Base-by-base conservation (phyloP, 106 monocot species). In the Apostasia ramifera region DNA sequence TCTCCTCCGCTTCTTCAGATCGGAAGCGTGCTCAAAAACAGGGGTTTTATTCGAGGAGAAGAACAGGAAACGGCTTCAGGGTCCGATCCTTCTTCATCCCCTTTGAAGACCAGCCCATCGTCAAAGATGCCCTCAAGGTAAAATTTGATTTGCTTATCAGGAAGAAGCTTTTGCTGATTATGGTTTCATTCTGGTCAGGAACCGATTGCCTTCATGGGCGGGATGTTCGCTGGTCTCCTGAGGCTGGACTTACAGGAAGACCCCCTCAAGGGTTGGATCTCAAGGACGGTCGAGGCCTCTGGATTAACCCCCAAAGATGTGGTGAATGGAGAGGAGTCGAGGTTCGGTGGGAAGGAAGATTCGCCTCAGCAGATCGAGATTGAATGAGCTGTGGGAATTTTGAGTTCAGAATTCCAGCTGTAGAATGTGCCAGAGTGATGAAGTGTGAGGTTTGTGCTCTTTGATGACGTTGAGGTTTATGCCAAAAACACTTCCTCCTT, bases 241-340 rank as follows among this genome's bases (percentile, higher is more conserved):
- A 83, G 91, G 82, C 84, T 95, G 44, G 88, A 95, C 77, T 70
- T 95, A 80, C 91, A 88, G 63, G 95, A 95, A 63, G 95, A 91
- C 15, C 95, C 95, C 0, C 86, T 95, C 7, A 91, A 73, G 75
- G 95, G 91, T 2, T 95, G 95, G 95, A 74, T 95, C 5, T 11
- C 80, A 2, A 80, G 63, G 75, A 95, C 91, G 0, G 88, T 83
- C 4, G 88, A 95, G 43, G 81, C 83, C 7, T 71, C 88, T 44
- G 91, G 95, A 53, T 70, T 91, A 6, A 69, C 83, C 0, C 76
- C 70, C 6, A 81, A 78, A 6, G 79, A 60, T 42, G 68, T 79
- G 53, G 58, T 63, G 11, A 67, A 38, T 15, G 48, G 4, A 2
- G 76, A 76, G 43, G 84, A 66, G 46, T 54, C 74, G 8, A 69